These are phyloP conservation scores for Albatrellus sp. DNA, from an alignment of 1,284 basidiomycete species.

Conservation along the genomic window DNA sequence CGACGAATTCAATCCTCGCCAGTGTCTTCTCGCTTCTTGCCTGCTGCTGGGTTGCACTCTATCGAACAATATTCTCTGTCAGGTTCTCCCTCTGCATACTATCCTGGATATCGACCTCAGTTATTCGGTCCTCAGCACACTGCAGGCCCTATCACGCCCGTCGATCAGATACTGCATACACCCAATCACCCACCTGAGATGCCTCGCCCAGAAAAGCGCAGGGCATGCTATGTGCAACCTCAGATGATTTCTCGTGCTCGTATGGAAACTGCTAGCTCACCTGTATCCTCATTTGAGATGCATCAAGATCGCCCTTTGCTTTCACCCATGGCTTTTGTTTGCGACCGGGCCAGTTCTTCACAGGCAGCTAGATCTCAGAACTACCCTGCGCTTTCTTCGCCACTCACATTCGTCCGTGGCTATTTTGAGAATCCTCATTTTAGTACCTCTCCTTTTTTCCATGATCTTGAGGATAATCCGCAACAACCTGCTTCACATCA, in stretches of 20 bases:
- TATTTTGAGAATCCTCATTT: neutral
- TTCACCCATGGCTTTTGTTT: conserved; percentile 3
- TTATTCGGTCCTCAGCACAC: neutral
- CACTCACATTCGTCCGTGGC: neutral
- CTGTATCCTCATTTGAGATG: neutral
- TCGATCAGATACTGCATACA: conserved; percentile 19
- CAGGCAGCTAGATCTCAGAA: neutral
- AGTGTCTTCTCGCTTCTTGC: neutral
- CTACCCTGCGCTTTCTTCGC: neutral
- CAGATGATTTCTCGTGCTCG: conserved; percentile 1
- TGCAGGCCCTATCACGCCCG: conserved; percentile 16
- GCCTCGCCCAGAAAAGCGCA: conserved; percentile 9
- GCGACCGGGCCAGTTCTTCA: neutral
- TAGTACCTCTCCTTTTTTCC: conserved; percentile 2
- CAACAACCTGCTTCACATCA: neutral
- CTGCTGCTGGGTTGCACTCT: neutral
- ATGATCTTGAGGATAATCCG: neutral
- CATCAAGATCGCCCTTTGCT: neutral
- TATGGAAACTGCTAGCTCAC: conserved; percentile 1
- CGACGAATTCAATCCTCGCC: neutral
- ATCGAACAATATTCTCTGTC: neutral
- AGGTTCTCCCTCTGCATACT: neutral
- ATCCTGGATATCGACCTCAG: no score
- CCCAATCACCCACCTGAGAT: conserved; percentile 17
- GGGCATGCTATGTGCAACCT: conserved; percentile 1